Base-by-base conservation (phyloP, 768 basidiomycete genomes). In the Serendipita sp. region DNA sequence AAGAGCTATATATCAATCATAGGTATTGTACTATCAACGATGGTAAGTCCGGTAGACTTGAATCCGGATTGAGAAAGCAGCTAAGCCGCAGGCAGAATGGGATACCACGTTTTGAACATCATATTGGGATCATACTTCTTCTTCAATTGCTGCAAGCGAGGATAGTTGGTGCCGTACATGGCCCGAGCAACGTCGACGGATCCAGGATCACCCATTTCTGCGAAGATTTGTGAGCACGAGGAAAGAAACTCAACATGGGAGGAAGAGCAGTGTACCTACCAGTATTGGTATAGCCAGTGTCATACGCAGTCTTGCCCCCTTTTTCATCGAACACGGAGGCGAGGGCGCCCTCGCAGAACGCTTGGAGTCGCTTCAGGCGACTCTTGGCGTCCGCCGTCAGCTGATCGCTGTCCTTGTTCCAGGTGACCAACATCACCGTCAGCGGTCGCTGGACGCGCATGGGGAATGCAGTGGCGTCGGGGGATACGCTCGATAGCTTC, bases 51-150 rank as follows among this genome's bases (percentile, higher is more conserved):
- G n/a, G n/a, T n/a, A n/a, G n/a, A n/a, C n/a, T n/a, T n/a, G n/a
- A n/a, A n/a, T n/a, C n/a, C n/a, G n/a, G n/a, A n/a, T n/a, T n/a
- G n/a, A n/a, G n/a, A 9, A 48, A 2, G 2, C 20, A 13, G 66
- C 48, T n/a, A n/a, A 73, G 30, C 56, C 44, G 69, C 70, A 3
- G 77, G 77, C 1, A 63, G 66, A 42, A 78, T 77, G 24, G 77
- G 73, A 69, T 75, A 75, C 77, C 78, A 79, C 64, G 74, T 76
- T 62, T 74, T 72, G 67, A 79, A 79, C 9, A 77, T 66, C 38
- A 72, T 73, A 11, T 75, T 71, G 1, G 77, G 78, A 63, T 78
- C 77, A 66, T 77, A 76, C 31, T 69, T 69, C 67, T 71, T 73
- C 71, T 79, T 79, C 51, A 79, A 69, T 44, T 61, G 62, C 64